A percentile compares a stretch with the other conserved stretches of the same genome.
These are phyloP conservation scores for Saccharum spontaneum DNA, from an alignment of 176 grass and related monocot genomes.

Conservation along the genomic window DNA sequence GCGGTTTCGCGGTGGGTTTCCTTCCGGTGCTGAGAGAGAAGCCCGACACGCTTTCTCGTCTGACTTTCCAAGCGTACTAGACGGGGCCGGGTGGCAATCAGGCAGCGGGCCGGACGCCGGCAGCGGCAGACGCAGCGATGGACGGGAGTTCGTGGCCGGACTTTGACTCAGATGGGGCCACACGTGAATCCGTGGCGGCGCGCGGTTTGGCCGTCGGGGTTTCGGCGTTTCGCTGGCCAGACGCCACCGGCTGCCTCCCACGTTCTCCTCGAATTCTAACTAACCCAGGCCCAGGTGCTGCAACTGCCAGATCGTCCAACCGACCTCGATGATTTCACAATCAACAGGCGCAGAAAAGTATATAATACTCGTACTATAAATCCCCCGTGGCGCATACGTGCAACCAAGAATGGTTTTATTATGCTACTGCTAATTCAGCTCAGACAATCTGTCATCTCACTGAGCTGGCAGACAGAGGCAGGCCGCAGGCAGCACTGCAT, in stretches of 20 bases:
- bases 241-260: neutral
- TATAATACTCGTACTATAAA: neutral
- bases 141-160: neutral
- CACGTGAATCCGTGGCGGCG: neutral
- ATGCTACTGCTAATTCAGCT: neutral
- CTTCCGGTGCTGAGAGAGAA: neutral
- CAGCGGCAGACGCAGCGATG: too few species aligned
- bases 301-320: neutral
- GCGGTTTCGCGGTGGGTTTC: slow-evolving; percentile 8
- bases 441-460: neutral
- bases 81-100: neutral
- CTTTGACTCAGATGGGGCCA: slow-evolving; percentile 15
- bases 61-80: neutral
- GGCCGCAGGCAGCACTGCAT: neutral
- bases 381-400: neutral
- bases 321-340: neutral
- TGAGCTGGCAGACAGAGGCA: neutral
- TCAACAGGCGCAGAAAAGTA: neutral
- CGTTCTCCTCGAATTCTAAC: neutral
- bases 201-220: neutral
- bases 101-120: neutral
- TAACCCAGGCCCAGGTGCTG: neutral
- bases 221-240: neutral
- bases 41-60: slow-evolving; percentile 36
- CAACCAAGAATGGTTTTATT: neutral